Base-by-base conservation (phyloP, 1,139 yeast species). In the Zygosaccharomyces sapae region DNA sequence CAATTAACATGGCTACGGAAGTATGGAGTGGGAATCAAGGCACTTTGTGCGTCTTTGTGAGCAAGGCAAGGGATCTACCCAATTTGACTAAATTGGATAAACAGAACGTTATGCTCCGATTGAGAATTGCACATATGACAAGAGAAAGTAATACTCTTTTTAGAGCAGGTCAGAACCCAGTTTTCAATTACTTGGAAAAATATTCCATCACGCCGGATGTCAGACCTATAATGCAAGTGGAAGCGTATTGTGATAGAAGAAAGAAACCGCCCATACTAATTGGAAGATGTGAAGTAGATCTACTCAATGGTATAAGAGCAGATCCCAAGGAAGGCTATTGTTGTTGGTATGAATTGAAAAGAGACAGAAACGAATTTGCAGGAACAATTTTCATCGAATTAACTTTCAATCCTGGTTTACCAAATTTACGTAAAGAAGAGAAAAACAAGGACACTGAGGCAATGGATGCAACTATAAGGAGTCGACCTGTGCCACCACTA, bases 161-260 rank as follows among this genome's bases (percentile, higher is more conserved):
- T 54, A 70, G 97, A 55, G 97, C 95, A 1, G 97, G 97, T 1
- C 97, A 89, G 63, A 84, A 87, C 2, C 97, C 97, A 0, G 79
- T 75, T 38, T 89, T 96, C 87, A 84, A 86, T 52, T 83, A 82
- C 55, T 90, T 86, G 56, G 74, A 83, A 41, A 73, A 92, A 55
- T 88, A 86, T 66, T 75, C 77, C 36, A 60, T 85, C 33, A 73
- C 81, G 1, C 73, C 85, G 19, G 85, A 83, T 39, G 74, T 86
- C 24, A 77, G 73, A 48, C 86, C 89, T 1, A 54, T 74, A 0
- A 66, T 92, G 66, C 80, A 80, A 53, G 70, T 92, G 1, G 88
- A 87, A 43, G 82, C 88, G 1, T 76, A 90, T 55, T 58, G 62
- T 38, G 97, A 92, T 65, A 95, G 92, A 62, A 85, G 87, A 40